Base-by-base conservation (phyloP, 306 rosid species). In the Carpinus fangiana region DNA sequence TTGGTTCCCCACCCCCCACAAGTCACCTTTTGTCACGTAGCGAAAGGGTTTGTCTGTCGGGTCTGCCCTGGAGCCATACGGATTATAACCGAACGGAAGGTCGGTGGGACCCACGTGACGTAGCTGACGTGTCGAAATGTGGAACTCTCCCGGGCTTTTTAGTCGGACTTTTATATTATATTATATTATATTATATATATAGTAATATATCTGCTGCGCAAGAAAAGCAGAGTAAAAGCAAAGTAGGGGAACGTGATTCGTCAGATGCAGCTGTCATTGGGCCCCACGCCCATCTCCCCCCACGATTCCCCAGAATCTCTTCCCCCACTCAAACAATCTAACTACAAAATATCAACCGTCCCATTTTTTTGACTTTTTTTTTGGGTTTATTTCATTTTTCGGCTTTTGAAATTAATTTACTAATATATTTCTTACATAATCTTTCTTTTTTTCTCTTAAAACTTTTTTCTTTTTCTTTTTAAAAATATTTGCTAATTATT, bases 191-290 rank as follows among this genome's bases (percentile, higher is more conserved):
- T 23, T 23, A 23, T 23, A 23, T n/a, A 2, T 55, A 20, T 7
- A 55, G 10, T 55, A 9, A 51, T 73, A 51, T 73, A 36, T 38
- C 3, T 17, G 6, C 51, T 4, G 13, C 12, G 9, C 12, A 46
- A 2, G 34, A 54, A 73, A 77, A 57, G 48, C 34, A 11, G 8
- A 55, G 36, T 41, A 12, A 4, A 23, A 12, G 12, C 56, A 28
- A 55, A 57, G 60, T 14, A 12, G 2, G 76, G 23, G 64, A 79
- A 71, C 72, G 81, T 57, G 76, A 71, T 50, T 56, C 73, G 84
- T 84, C 84, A 76, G 87, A 72, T 34, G 61, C 13, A 72, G 79
- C 84, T 80, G 84, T 79, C 81, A 66, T 34, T 31, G 70, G 86
- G 28, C 23, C 83, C 84, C 81, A 65, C 83, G 20, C 7, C 43